Evolutionary conservation across 2,329 filamentous ascomycete species (phyloP), one percentile per base, ranked within the genome.

Genomic region (Penicillium freii): DNA sequence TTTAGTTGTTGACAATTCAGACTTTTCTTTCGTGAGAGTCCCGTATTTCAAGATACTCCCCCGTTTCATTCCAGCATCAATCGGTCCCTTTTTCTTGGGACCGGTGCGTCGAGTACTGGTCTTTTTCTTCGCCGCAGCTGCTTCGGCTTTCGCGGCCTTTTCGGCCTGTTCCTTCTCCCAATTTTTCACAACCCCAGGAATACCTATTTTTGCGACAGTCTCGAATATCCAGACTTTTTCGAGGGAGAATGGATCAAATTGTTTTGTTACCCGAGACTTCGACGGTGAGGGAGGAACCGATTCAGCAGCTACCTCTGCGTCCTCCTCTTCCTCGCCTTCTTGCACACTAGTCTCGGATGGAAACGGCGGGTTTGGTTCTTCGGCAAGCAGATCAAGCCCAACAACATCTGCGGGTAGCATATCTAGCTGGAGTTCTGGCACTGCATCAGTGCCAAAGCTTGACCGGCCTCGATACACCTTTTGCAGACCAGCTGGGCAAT

Each of bases 351-450:
- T 50, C 44, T 70, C 63, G 27, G 69, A 60, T 56, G 72, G 66
- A n/a, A 71, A 58, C 3, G 83, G 80, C 1, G 80, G 78, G 58
- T 85, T 85, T 17, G 90, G 87, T 31, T 85, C 82, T 69, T 97
- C 92, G 0, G 81, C 80, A 11, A 85, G 83, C 25, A 97, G 76
- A 67, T 96, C 86, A 39, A 97, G 82, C 0, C 86, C 86, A 2
- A 96, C 90, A 17, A 97, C 81, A 31, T 89, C 83, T 2, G 85
- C 81, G 0, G 94, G 94, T 5, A 87, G 79, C 68, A 89, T 95
- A 1, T 89, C 86, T 23, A 97, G 75, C 7, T 93, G 87, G 10
- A 97, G 73, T 71, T 97, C 93, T 1, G 86, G 81, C 5, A 86
- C 85, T 1, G 82, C 85, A 69, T 95, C 93, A 0, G 88, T 92